Base-by-base conservation (phyloP, 208 protist genomes). In the Endotrypanum monterogeii region DNA sequence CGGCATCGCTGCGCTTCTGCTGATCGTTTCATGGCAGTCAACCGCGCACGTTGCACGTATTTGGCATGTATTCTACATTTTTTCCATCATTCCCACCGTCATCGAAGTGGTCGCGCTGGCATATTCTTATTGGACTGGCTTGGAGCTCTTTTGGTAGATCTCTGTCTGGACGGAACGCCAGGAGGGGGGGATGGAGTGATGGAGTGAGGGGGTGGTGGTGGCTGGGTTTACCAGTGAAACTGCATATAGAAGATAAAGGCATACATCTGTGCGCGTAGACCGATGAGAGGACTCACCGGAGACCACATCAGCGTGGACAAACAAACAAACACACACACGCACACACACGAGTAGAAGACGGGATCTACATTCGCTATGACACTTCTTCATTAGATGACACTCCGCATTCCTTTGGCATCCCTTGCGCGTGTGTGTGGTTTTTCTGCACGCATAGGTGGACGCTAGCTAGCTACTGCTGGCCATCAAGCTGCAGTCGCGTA, bases 1-100 rank as follows among this genome's bases (percentile, higher is more conserved):
- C 63, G 55, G 72, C 52, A 63, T 80, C 14, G 89, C 87, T 0
- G 87, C 83, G 54, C 78, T 91, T 32, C 61, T 90, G 50, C 77
- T 96, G 23, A 83, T 94, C 52, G 60, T 89, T 12, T 66, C 73
- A 1, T 96, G 89, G 82, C 58, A 84, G n/a, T 60, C 67, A 28
- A 74, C 56, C n/a, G 77, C 75, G 12, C 78, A 89, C 69, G 82
- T 92, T 0, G 79, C 73, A 12, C 79, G 81, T 12, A 73, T 93
- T 9, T 96, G 85, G 85, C 86, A 92, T 32, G 72, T 94, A 2
- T 94, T 94, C 39, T 94, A 89, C 67, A 83, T 89, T 18, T 94
- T 93, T 55, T 83, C 82, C 61, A 85, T 91, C 39, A 88, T 93
- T 30, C 87, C 91, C 35, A 88, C 87, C n/a, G 82, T 68, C 30